Evolutionary conservation across 148 eudicot genomes (phyloP), one percentile per base, ranked within the genome.

Genomic region (Amaranthus palmeri): DNA sequence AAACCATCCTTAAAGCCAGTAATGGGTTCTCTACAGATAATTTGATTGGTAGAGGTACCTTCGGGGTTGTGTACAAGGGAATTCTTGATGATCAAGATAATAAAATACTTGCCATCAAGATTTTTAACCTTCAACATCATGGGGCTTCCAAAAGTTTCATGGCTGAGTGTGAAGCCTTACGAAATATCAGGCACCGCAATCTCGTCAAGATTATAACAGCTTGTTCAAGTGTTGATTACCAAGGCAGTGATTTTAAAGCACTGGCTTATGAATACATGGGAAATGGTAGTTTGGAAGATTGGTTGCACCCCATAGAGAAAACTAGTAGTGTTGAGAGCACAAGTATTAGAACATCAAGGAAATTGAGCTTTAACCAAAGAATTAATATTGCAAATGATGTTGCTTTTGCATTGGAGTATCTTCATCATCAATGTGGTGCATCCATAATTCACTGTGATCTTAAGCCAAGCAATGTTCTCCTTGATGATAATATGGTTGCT

Each of bases 361-460:
- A 45, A 43, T 71, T 71, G 18, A 61, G 36, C 40, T 40, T 71
- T 36, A 11, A 14, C 18, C 55, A 71, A 25, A 70, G 74, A 36
- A 55, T 71, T 25, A 8, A 61, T 71, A 60, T 71, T 71, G 77
- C 66, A 36, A 65, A 65, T 41, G 86, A 80, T 63, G 78, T 83
- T 54, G 83, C 79, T 40, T 70, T 44, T 60, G 83, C 86, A 13
- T 11, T 80, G 12, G 81, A 83, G 17, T 83, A 83, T 70, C 81
- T 83, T 5, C 86, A 80, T 41, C 43, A 46, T 41, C 67, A 66
- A 3, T 77, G 69, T 65, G 72, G 69, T 10, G 72, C 68, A 40
- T 60, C 71, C 3, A 72, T 82, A 12, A 72, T 72, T 44, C 85
- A 82, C 42, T 78, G 85, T 50, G 85, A 82, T 65, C 67, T 82